phyloP scores from a whole-genome alignment of 495 filamentous ascomycete species.

The Pyronema domesticum region DNA sequence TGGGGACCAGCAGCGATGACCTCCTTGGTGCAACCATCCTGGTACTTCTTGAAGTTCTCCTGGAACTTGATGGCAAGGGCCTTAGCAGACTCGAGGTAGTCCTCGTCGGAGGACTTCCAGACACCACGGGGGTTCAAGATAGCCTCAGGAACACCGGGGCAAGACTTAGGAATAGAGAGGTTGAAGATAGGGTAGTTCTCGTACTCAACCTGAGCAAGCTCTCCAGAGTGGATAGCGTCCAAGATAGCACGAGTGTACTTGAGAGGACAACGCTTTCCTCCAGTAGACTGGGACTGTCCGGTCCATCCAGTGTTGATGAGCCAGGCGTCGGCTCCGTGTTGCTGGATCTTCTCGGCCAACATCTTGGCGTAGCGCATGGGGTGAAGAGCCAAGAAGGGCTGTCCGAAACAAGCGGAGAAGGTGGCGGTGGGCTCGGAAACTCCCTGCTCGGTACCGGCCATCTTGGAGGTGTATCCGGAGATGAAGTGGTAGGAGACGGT shows the following conservation, averaged over 20 bases:
- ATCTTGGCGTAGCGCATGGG: slow-evolving; percentile 98
- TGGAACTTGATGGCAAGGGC: slow-evolving; percentile 77
- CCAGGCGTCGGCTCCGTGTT: slow-evolving; percentile 95
- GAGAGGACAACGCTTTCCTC: slow-evolving; percentile 94
- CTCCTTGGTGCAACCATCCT: slow-evolving; percentile 67
- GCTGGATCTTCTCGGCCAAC: slow-evolving; percentile 91
- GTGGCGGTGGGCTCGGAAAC: slow-evolving; percentile 93
- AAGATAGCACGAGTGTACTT: slow-evolving; percentile 98
- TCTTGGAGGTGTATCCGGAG: slow-evolving; percentile 98
- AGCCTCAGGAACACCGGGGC: slow-evolving; percentile 70
- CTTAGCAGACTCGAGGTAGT: slow-evolving; percentile 70
- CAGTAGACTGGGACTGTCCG: slow-evolving; percentile 81
- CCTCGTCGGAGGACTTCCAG: slow-evolving; percentile 61
- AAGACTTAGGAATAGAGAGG: slow-evolving; percentile 73
- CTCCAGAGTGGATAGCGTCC: slow-evolving; percentile 90
- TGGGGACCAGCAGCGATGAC: slow-evolving; percentile 52
- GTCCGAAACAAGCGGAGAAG: slow-evolving; percentile 98
- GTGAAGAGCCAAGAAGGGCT: slow-evolving; percentile 96
- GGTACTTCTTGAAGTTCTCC: slow-evolving; percentile 96
- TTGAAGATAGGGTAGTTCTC: slow-evolving; percentile 96
- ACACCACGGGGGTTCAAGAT: slow-evolving; percentile 85
- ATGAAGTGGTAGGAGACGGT: slow-evolving; percentile 99
- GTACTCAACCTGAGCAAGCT: slow-evolving; percentile 78
- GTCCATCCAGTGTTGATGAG: slow-evolving; percentile 98
- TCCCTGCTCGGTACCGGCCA: slow-evolving; percentile 96